These are phyloP conservation scores for Lachnellula hyalina DNA, from an alignment of 2,329 filamentous ascomycete genomes.

Conservation along the genomic window DNA sequence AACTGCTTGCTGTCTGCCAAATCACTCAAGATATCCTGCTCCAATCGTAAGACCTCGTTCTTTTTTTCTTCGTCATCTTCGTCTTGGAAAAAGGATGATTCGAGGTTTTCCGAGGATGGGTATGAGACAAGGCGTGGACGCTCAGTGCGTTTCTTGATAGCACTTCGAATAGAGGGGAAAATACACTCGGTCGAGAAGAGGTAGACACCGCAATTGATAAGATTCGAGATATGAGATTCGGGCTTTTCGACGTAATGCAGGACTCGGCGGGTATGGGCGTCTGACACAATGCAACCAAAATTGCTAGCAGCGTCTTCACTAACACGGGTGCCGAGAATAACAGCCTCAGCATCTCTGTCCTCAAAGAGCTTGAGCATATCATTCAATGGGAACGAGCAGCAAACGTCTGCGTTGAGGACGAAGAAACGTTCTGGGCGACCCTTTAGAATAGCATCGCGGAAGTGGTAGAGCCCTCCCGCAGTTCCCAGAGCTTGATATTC, in stretches of 20 bases:
- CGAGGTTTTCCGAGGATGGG: constrained; percentile 90
- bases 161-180: constrained; percentile 89
- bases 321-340: constrained; percentile 90
- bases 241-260: constrained; percentile 99
- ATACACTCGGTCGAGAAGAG: constrained; percentile 93
- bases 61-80: constrained; percentile 71
- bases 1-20: constrained; percentile 97
- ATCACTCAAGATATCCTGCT: constrained; percentile 94
- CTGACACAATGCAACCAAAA: constrained; percentile 96
- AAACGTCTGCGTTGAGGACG: constrained; percentile 96
- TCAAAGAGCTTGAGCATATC: constrained; percentile 95
- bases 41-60: constrained; percentile 85
- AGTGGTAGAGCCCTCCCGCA: constrained; percentile 95
- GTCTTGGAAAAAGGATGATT: constrained; percentile 60
- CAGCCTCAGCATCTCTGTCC: constrained; percentile 92
- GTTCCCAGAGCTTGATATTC: constrained; percentile 97
- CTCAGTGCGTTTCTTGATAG: constrained; percentile 92
- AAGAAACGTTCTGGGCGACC: constrained; percentile 92
- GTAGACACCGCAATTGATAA: constrained; percentile 99
- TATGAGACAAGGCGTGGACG: constrained; percentile 90
- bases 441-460: constrained; percentile 97
- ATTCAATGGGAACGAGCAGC: constrained; percentile 93
- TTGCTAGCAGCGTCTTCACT: constrained; percentile 87
- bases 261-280: constrained; percentile 88
- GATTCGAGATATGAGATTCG: constrained; percentile 92